Base-by-base conservation (phyloP, 1,284 basidiomycete species). In the Naganishia sp. region DNA sequence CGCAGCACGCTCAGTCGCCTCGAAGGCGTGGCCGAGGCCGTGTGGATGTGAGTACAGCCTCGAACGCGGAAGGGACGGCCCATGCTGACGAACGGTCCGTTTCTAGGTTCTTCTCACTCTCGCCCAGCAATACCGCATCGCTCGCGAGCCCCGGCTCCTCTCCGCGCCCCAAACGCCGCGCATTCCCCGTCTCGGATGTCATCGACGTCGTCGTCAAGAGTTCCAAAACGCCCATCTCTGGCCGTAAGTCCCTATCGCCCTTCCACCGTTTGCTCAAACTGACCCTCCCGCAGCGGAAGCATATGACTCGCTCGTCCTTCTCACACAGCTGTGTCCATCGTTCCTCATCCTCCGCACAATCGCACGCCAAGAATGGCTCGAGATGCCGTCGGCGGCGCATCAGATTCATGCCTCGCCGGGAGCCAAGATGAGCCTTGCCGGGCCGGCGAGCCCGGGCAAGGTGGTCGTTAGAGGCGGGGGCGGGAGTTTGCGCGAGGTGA, bases 201-300 rank as follows among this genome's bases (percentile, higher is more conserved):
- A 72, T 75, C 2, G 73, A 76, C 21, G 72, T 78, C 18, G 72
- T 81, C 13, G 77, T 81, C 55, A 80, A 81, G 70, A 77, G 74
- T 43, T 78, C 79, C 44, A 80, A 79, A 64, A 77, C 75, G 25
- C 79, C 79, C 11, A 79, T 81, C 54, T 80, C 78, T 0, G 69
- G 67, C 10, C 76, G 78, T 78, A 63, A 57, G 75, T 73, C 15
- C 4, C n/a, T 42, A 16, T 21, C 15, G 7, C 33, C 45, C 55
- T 36, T 9, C 16, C 43, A 16, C 13, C 25, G 54, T 3, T 7
- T 48, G 61, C 31, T 39, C 10, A 39, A 46, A 15, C 46, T 49
- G 16, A 33, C n/a, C 18, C 25, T 33, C 6, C 33, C 33, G 15
- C 66, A 78, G 81, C 79, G 28, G 81, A 82, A 71, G 80, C 80